phyloP scores from a whole-genome alignment of 1,284 basidiomycete genomes.

The Leccinum subspadiceum region DNA sequence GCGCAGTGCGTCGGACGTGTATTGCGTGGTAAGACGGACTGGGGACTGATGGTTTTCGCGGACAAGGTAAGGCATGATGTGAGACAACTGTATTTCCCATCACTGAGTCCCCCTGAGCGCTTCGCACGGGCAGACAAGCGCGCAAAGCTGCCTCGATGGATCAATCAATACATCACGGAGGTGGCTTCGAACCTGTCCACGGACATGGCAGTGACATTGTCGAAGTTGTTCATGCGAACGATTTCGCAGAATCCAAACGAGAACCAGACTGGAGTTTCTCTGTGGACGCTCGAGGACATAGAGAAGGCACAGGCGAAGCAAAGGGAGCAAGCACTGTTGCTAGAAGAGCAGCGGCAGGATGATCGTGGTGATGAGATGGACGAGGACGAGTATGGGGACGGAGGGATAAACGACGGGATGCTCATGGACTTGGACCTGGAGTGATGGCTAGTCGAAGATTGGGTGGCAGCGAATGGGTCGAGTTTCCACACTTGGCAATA shows the following conservation, averaged over 20 bases:
- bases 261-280: constrained; percentile 89
- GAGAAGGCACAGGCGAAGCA: constrained; percentile 80
- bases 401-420: constrained; percentile 69
- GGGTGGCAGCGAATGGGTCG: background rate
- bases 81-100: background rate
- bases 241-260: constrained; percentile 98
- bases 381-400: constrained; percentile 58
- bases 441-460: constrained; percentile 1
- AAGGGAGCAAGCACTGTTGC: constrained; percentile 51
- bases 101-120: constrained; percentile 54
- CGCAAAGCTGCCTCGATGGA: constrained; percentile 97
- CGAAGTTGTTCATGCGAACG: constrained; percentile 95
- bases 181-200: constrained; percentile 96
- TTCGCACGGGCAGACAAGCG: constrained; percentile 97
- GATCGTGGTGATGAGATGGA: constrained; percentile 49
- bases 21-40: constrained; percentile 97
- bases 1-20: constrained; percentile 99
- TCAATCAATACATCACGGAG: constrained; percentile 98
- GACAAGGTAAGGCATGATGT: constrained; percentile 74
- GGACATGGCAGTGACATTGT: constrained; percentile 96
- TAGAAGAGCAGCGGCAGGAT: constrained; percentile 35
- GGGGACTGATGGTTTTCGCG: constrained; percentile 99
- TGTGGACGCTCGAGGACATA: constrained; percentile 92
- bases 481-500: constrained; percentile 1
- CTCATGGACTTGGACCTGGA: constrained; percentile 57